Evolutionary conservation across 352 stramenopile species (phyloP), one percentile per base, ranked within the genome.

Genomic region (Globisporangium paddicum): DNA sequence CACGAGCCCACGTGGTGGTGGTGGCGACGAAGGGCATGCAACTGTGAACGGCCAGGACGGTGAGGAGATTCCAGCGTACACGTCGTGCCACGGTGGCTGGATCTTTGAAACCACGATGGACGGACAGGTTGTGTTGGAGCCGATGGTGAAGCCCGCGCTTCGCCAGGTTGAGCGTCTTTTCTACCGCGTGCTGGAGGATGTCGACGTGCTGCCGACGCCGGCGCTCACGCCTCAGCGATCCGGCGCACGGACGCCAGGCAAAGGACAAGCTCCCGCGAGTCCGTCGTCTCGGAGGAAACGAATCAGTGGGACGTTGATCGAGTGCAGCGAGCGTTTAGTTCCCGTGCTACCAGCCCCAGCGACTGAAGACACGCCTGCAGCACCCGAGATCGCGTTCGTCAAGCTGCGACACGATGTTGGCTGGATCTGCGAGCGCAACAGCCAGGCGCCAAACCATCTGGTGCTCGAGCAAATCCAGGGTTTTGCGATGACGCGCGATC

Each of bases 101-200:
- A 87, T 93, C 62, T 93, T 93, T 64, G 84, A 93, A 63, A 85
- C 74, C 6, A 93, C 84, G 4, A 93, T 93, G 84, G 84, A 93
- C 30, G 81, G 84, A 13, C 84, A 93, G 48, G 60, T 87, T 10
- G 84, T 93, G 45, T 61, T 93, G 5, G 79, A 90, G 25, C 79
- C 73, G 1, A 89, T 93, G 58, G 46, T 57, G 0, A 83, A 84
- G 45, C 84, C 81, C 0, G 69, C 74, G 11, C 66, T 73, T 34
- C 75, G 84, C 26, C 79, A 90, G 51, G 84, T 93, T 19, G 77
- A 89, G 49, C 75, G 84, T 30, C 71, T 89, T 5, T 93, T 93
- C 66, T 93, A 90, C 58, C 78, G 76, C 6, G 81, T 93, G 0
- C 59, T 93, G 25, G 71, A 90, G 48, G 75, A 88, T 47, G 76